Base-by-base conservation (phyloP, 148 eudicot genomes). In the Nepenthes gracilis region DNA sequence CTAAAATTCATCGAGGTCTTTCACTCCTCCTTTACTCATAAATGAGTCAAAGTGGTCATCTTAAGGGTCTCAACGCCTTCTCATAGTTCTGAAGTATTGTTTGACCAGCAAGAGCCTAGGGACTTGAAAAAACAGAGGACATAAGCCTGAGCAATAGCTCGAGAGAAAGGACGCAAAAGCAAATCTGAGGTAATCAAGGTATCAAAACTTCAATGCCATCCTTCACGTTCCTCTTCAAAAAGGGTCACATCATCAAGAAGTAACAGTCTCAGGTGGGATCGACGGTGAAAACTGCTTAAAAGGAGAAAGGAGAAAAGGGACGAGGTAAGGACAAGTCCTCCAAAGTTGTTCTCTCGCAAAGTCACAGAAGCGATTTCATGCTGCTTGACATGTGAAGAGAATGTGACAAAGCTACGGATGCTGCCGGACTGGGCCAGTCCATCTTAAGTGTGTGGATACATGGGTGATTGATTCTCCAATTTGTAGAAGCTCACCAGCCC, bases 401-500 rank as follows among this genome's bases (percentile, higher is more conserved):
- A 12, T 67, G 69, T 34, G 77, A 67, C 1, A 8, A 36, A 66
- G 61, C 36, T 82, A 0, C 64, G 87, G 58, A 11, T 79, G 52
- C 45, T 82, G 68, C 79, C 13, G n/a, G 71, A 69, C 5, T 82
- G 86, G 66, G 77, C 12, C 86, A 82, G 79, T 82, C 23, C 86
- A 82, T 61, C 51, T 67, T 5, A 64, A 50, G 49, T 82, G 87
- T 45, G 67, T 82, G 8, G 87, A 77, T 57, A 64, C 72, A 14
- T 82, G 87, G 87, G 2, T 64, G 40, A 14, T 36, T 56, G 10
- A 59, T 72, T 9, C 47, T 60, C 87, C 87, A 8, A 52, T 79
- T 53, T 82, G 84, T 58, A 54, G 87, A 7, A 60, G 35, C 10
- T 75, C 77, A 32, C 77, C 85, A 1, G n/a, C n/a, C n/a, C 1